Percentiles rank a stretch among this genome's conserved stretches.
These are phyloP conservation scores for Geoglossum cookeanum DNA, from an alignment of 2,329 filamentous ascomycete genomes.

Conservation along the genomic window DNA sequence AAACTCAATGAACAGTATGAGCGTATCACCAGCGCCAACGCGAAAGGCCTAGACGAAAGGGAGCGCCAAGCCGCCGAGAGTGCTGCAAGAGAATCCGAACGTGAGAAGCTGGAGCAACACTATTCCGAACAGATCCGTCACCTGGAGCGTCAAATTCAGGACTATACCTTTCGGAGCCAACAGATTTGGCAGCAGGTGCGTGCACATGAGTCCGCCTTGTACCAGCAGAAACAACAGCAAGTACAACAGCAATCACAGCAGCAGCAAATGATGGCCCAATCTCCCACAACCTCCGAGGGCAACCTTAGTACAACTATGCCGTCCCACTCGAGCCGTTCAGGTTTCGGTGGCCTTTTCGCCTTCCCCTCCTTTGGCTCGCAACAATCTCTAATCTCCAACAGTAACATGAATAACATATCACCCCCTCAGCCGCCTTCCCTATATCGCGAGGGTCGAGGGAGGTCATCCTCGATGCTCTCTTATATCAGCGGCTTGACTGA, in stretches of 20 bases:
- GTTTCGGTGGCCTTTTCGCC: neutral
- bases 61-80: slow-evolving; percentile 34
- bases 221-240: slow-evolving; percentile 26
- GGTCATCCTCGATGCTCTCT: slow-evolving; percentile 5
- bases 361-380: slow-evolving; percentile 1
- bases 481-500: slow-evolving; percentile 4
- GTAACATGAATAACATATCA: neutral
- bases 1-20: slow-evolving; percentile 57
- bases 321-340: slow-evolving; percentile 1
- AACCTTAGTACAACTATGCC: slow-evolving; percentile 1
- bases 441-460: slow-evolving; percentile 3
- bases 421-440: neutral
- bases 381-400: neutral
- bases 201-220: slow-evolving; percentile 24
- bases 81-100: slow-evolving; percentile 25
- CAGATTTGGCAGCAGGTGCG: slow-evolving; percentile 26
- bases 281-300: neutral
- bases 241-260: slow-evolving; percentile 5
- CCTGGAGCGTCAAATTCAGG: slow-evolving; percentile 24
- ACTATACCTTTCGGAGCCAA: slow-evolving; percentile 23
- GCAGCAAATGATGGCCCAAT: neutral
- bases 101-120: slow-evolving; percentile 23
- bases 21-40: slow-evolving; percentile 50
- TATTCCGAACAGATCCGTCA: slow-evolving; percentile 24
- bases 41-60: slow-evolving; percentile 42